These are phyloP conservation scores for Parietaria judaica DNA, from an alignment of 306 rosid species.

Conservation along the genomic window DNA sequence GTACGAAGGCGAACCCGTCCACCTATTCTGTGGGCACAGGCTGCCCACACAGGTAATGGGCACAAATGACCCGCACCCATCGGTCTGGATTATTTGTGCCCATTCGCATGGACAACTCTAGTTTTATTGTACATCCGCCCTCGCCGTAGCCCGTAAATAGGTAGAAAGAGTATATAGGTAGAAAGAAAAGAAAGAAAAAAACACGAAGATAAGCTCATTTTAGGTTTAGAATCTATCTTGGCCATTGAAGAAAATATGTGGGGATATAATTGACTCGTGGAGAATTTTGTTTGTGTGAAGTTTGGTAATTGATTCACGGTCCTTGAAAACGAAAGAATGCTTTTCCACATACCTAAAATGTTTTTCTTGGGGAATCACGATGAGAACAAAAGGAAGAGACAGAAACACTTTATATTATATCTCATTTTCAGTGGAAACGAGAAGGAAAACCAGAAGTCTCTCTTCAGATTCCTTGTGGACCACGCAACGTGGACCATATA, in stretches of 20 bases:
- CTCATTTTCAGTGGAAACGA: not conserved
- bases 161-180: not conserved
- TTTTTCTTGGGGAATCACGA: not conserved
- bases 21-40: too few relatives aligned
- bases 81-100: too few relatives aligned
- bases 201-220: slow-evolving; percentile 6
- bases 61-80: too few relatives aligned
- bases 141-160: too few relatives aligned
- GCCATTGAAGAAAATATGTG: not conserved
- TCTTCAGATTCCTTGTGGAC: slow-evolving; percentile 26
- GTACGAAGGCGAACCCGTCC: too few relatives aligned
- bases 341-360: not conserved
- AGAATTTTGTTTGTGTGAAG: not conserved
- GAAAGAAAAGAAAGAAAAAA: slow-evolving; percentile 7
- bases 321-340: slow-evolving; percentile 8
- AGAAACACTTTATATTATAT: not conserved
- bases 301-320: not conserved
- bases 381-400: slow-evolving; percentile 7
- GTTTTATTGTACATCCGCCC: too few relatives aligned
- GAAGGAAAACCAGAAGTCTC: not conserved
- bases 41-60: too few relatives aligned
- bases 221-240: too few relatives aligned
- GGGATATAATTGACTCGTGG: not conserved
- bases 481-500: slow-evolving; percentile 12
- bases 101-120: too few relatives aligned